A percentile compares a stretch with the other conserved stretches of the same genome.
These are phyloP conservation scores for Takashimella tepidaria DNA, from an alignment of 1,284 basidiomycete species.

Conservation along the genomic window DNA sequence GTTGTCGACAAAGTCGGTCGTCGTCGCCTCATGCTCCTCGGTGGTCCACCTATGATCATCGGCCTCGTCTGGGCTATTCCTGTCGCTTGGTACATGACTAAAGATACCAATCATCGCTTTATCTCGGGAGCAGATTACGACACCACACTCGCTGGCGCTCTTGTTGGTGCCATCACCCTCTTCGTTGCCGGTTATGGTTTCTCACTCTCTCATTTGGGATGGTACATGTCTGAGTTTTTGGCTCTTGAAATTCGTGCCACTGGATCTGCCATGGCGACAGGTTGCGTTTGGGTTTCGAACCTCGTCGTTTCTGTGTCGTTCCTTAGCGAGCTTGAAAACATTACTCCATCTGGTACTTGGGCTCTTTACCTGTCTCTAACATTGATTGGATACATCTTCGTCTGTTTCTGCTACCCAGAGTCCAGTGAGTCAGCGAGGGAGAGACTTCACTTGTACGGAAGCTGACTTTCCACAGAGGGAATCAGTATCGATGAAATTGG, in stretches of 20 bases:
- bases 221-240: slow-evolving; percentile 33
- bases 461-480: neutral
- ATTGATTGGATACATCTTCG: slow-evolving; percentile 36
- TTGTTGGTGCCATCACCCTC: slow-evolving; percentile 28
- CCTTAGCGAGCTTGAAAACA: slow-evolving; percentile 46
- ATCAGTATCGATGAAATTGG: neutral
- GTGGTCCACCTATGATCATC: slow-evolving; percentile 37
- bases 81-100: slow-evolving; percentile 51
- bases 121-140: slow-evolving; percentile 59
- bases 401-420: slow-evolving; percentile 48
- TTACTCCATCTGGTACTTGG: slow-evolving; percentile 29
- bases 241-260: slow-evolving; percentile 42
- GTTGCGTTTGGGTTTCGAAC: slow-evolving; percentile 52
- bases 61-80: slow-evolving; percentile 40
- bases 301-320: slow-evolving; percentile 72
- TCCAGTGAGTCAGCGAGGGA: slow-evolving; percentile 8
- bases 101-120: slow-evolving; percentile 59
- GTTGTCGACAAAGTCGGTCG: slow-evolving; percentile 43
- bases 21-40: slow-evolving; percentile 34
- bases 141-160: slow-evolving; percentile 47
- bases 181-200: slow-evolving; percentile 46
- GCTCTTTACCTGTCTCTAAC: slow-evolving; percentile 45
- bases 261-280: slow-evolving; percentile 37
- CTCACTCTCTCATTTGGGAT: slow-evolving; percentile 49
- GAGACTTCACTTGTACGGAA: neutral